A percentile compares a stretch with the other conserved stretches of the same genome.
Evolutionary conservation across 1,284 basidiomycete genomes (phyloP).

Genomic region (Naganishia cerealis): DNA sequence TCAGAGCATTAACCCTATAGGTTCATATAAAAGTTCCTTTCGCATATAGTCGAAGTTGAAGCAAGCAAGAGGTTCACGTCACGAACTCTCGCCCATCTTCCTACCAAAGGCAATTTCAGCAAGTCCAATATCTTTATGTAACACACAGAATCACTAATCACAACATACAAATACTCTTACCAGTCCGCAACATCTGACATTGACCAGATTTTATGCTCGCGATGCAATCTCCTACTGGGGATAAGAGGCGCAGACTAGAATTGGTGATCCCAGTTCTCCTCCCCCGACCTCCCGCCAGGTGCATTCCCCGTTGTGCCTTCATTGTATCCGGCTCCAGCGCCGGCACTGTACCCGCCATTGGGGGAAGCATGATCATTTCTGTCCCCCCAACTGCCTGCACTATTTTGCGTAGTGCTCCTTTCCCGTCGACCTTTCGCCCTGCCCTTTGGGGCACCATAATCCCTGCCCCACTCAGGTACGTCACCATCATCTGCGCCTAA

Average conservation of each 20-base stretch:
- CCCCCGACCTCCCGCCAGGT: slow-evolving; percentile 27
- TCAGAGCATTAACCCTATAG: too few species aligned
- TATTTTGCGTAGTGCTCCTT: slow-evolving; percentile 23
- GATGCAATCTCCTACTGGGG: too few species aligned
- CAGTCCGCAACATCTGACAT: too few species aligned
- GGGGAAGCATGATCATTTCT: background rate
- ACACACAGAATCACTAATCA: too few species aligned
- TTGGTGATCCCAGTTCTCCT: slow-evolving; percentile 46
- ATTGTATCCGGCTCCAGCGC: slow-evolving; percentile 21
- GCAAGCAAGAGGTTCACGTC: too few species aligned
- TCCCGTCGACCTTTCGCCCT: slow-evolving; percentile 37
- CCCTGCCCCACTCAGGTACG: slow-evolving; percentile 55
- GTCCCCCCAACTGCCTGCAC: slow-evolving; percentile 3
- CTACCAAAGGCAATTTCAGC: too few species aligned
- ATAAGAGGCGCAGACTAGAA: slow-evolving; percentile 36
- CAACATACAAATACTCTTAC: too few species aligned
- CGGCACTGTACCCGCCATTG: slow-evolving; percentile 5
- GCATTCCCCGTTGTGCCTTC: slow-evolving; percentile 19
- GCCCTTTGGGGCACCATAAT: slow-evolving; percentile 48
- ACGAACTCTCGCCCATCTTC: too few species aligned
- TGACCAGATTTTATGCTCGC: too few species aligned
- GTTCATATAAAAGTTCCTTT: too few species aligned
- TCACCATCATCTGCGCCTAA: slow-evolving; percentile 48
- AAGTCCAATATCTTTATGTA: too few species aligned
- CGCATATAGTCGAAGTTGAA: too few species aligned